phyloP scores from a whole-genome alignment of 2,329 filamentous ascomycete species.

The Fusarium illudens region DNA sequence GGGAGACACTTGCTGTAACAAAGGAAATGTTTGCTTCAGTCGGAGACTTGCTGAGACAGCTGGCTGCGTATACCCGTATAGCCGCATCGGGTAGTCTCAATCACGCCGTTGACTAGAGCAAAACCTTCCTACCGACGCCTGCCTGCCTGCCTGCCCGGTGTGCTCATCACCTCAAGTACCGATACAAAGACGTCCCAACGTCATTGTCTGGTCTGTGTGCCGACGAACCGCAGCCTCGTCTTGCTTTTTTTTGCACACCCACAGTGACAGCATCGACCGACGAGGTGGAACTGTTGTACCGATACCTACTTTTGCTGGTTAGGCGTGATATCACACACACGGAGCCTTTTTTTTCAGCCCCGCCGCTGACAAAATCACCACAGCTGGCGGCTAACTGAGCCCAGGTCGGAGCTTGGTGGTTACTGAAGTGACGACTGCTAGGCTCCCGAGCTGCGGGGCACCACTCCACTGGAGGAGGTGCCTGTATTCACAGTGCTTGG shows the following conservation, averaged over 20 bases:
- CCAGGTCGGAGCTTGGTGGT: constrained; percentile 1
- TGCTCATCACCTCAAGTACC: constrained; percentile 22
- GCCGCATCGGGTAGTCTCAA: constrained; percentile 20
- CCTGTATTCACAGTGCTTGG: constrained; percentile 27
- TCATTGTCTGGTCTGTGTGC: constrained; percentile 22
- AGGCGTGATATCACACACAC: too few relatives aligned
- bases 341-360: constrained; percentile 4
- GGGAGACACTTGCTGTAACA: not conserved
- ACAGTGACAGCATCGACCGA: constrained; percentile 20
- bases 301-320: constrained; percentile 11
- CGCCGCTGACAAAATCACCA: constrained; percentile 35
- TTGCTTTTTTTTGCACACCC: constrained; percentile 12
- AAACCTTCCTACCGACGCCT: too few relatives aligned
- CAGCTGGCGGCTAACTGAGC: not conserved
- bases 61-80: not conserved
- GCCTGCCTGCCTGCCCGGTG: too few relatives aligned
- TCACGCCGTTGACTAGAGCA: constrained; percentile 8
- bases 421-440: constrained; percentile 5
- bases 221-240: constrained; percentile 2
- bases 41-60: not conserved
- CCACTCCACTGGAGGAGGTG: constrained; percentile 27
- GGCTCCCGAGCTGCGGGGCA: constrained; percentile 27
- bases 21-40: not conserved
- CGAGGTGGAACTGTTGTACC: constrained; percentile 15
- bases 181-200: constrained; percentile 27